These are phyloP conservation scores for Paecilomyces variotii DNA, from an alignment of 2,329 filamentous ascomycete species.

Conservation along the genomic window DNA sequence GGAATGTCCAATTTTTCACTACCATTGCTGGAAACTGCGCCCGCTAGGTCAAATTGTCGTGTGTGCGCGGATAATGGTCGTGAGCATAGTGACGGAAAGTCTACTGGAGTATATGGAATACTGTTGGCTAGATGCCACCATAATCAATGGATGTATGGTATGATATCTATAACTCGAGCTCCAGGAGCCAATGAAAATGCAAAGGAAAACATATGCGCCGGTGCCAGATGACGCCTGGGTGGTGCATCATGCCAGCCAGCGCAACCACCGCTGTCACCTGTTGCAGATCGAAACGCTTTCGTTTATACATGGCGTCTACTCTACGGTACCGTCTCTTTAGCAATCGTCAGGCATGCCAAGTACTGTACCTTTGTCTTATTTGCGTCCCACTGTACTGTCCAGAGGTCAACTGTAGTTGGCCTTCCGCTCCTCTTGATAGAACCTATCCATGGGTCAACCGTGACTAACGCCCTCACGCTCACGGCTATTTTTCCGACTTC, in stretches of 20 bases:
- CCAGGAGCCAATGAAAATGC: background rate
- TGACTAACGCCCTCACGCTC: background rate
- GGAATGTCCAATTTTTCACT: background rate
- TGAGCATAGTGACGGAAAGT: background rate
- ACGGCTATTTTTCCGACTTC: background rate
- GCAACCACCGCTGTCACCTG: background rate
- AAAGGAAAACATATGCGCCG: background rate
- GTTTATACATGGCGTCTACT: background rate
- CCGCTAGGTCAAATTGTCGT: too few relatives aligned
- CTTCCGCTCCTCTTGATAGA: background rate
- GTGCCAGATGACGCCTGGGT: background rate
- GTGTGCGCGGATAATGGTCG: background rate
- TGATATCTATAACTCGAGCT: background rate
- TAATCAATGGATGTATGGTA: background rate
- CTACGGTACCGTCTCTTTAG: background rate
- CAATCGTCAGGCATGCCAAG: background rate
- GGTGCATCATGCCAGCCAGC: background rate
- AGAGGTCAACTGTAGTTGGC: background rate
- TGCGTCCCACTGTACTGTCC: background rate
- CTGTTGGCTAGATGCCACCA: background rate
- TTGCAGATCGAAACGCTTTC: background rate
- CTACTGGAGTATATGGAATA: too few relatives aligned
- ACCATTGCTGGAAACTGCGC: background rate
- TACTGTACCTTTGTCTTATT: background rate
- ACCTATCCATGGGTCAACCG: background rate